Evolutionary conservation across 495 filamentous ascomycete species (phyloP), one percentile per base, ranked within the genome.

Genomic region (Entonaema liquescens): DNA sequence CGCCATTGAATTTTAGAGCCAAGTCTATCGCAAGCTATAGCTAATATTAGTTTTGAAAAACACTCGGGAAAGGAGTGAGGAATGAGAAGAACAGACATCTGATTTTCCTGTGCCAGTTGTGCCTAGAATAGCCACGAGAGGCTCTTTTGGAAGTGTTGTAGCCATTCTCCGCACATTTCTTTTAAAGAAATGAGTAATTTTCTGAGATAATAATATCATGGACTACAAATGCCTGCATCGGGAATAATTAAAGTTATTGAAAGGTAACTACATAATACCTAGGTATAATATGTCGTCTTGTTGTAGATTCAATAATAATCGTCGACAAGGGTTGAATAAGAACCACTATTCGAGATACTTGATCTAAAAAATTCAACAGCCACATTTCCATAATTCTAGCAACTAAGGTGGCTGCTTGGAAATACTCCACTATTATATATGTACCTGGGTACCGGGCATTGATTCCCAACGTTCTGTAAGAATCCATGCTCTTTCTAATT

Each of bases 91-190:
- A 76, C 79, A 65, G 80, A 97, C 95, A 85, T 99, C 92, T n/a
- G 95, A 98, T 83, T 99, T 99, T 38, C 95, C 95, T 5, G 95
- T 98, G 61, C 96, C 95, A 38, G 95, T 99, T 36, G 96, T 92
- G 36, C 95, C 95, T 36, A 98, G 85, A 50, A 99, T 88, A 36
- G 92, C 88, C 69, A 99, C 87, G 63, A 98, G 83, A 25, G 93
- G 92, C 62, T 83, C 76, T 25, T 70, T 54, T 15, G 74, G 77
- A 31, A 61, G 28, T 55, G 47, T 19, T 5, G 72, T 62, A 6
- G 72, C 63, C 72, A 77, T 78, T 50, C 50, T 74, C 19, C 38
- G 57, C 19, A 62, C 65, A 72, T 68, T 61, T 64, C 68, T 68
- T 9, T 19, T 12, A 38, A 69, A 29, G 23, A 56, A 9, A 2